phyloP scores from a whole-genome alignment of 352 stramenopile genomes.

The Phytophthora sp. region DNA sequence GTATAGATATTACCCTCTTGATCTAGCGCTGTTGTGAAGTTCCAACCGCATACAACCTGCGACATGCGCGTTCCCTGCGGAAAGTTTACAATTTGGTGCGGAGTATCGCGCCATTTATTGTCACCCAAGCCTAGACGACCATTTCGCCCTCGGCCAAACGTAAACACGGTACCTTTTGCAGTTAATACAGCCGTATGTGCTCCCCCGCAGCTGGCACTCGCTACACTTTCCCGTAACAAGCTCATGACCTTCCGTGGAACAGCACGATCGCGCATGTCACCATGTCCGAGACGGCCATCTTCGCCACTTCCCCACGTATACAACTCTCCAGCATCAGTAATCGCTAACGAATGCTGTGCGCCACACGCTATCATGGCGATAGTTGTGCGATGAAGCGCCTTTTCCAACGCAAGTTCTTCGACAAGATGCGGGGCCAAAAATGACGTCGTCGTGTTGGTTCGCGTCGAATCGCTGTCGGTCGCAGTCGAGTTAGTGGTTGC shows the following conservation, averaged over 20 bases:
- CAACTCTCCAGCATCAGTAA: slow-evolving; percentile 73
- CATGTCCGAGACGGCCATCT: slow-evolving; percentile 78
- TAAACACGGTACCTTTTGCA: slow-evolving; percentile 63
- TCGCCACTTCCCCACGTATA: slow-evolving; percentile 88
- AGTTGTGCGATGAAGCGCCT: slow-evolving; percentile 70
- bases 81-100: slow-evolving; percentile 61
- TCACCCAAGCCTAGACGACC: slow-evolving; percentile 75
- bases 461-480: slow-evolving; percentile 8
- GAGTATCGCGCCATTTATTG: slow-evolving; percentile 78
- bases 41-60: slow-evolving; percentile 79
- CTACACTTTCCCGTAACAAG: slow-evolving; percentile 65
- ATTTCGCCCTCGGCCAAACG: slow-evolving; percentile 78
- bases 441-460: slow-evolving; percentile 31
- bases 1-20: slow-evolving; percentile 66
- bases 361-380: slow-evolving; percentile 74
- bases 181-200: slow-evolving; percentile 82
- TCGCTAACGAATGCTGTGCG: slow-evolving; percentile 75
- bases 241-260: slow-evolving; percentile 85
- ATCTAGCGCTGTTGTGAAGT: slow-evolving; percentile 74
- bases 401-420: slow-evolving; percentile 82
- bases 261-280: slow-evolving; percentile 78
- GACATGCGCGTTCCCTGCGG: slow-evolving; percentile 44
- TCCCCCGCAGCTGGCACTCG: slow-evolving; percentile 77
- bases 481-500: not conserved
- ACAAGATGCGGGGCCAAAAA: slow-evolving; percentile 70